A percentile compares a stretch with the other conserved stretches of the same genome.
phyloP scores from a whole-genome alignment of 1,139 yeast species.

The Hyphopichia burtonii region DNA sequence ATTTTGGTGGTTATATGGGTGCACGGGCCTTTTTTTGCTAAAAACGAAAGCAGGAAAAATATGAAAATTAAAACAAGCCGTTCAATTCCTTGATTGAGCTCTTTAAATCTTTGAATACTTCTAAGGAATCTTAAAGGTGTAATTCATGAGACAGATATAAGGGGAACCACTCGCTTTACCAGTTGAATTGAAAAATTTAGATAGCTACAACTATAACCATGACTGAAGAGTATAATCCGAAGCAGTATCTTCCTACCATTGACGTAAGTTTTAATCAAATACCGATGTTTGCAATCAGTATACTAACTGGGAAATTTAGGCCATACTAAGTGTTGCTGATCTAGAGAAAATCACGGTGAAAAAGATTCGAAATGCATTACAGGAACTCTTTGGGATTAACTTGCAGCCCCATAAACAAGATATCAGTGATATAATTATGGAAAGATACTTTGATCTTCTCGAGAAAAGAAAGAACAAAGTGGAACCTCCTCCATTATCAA shows the following conservation, averaged over 20 bases:
- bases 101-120: too few species aligned
- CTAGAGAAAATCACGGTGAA: constrained; percentile 71
- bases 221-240: constrained; percentile 18
- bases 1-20: too few species aligned
- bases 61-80: too few species aligned
- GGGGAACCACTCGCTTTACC: too few species aligned
- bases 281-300: too few species aligned
- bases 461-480: constrained; percentile 36
- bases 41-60: too few species aligned
- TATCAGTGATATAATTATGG: constrained; percentile 60
- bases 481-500: constrained; percentile 22
- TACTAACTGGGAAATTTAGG: constrained; percentile 30
- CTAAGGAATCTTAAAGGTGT: too few species aligned
- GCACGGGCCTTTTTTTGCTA: too few species aligned
- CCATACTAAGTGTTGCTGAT: constrained; percentile 73
- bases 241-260: constrained; percentile 59
- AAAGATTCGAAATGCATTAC: constrained; percentile 66
- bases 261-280: constrained; percentile 71
- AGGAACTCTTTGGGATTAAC: constrained; percentile 61
- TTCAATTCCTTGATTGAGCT: too few species aligned
- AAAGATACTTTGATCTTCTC: constrained; percentile 52
- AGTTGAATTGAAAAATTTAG: too few species aligned
- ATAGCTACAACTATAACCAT: too few species aligned
- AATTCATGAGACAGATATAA: too few species aligned
- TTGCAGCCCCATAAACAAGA: constrained; percentile 51